phyloP scores from a whole-genome alignment of 257 asterid genomes.

The Plantago ovata region DNA sequence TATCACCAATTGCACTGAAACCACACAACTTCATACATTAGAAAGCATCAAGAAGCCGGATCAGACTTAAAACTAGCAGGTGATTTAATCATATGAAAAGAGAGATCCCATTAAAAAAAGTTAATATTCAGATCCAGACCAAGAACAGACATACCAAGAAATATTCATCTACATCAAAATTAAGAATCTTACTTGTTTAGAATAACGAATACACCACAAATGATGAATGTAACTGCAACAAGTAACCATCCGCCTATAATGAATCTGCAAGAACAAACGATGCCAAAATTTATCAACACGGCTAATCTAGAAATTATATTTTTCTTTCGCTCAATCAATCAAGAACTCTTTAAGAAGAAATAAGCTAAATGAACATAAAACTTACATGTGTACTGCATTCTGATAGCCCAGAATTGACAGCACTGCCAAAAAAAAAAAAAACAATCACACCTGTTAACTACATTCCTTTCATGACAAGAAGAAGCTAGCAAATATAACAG shows the following conservation, averaged over 20 bases:
- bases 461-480: slow-evolving; percentile 2
- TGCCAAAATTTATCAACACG: slow-evolving; percentile 16
- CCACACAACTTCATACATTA: not conserved
- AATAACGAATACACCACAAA: slow-evolving; percentile 77
- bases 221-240: slow-evolving; percentile 76
- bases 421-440: slow-evolving; percentile 38
- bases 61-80: not conserved
- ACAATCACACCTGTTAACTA: slow-evolving; percentile 11
- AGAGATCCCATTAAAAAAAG: not conserved
- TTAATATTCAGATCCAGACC: too few species aligned
- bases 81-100: not conserved
- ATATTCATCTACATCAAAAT: not conserved
- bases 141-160: not conserved
- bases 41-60: not conserved
- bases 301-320: not conserved
- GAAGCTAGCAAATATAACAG: not conserved
- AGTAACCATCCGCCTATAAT: slow-evolving; percentile 91
- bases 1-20: slow-evolving; percentile 71
- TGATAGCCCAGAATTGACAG: slow-evolving; percentile 78
- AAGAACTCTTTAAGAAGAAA: not conserved
- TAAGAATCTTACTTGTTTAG: slow-evolving; percentile 63
- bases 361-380: slow-evolving; percentile 11
- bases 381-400: slow-evolving; percentile 74
- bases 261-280: slow-evolving; percentile 53
- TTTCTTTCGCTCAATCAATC: not conserved